Percentiles rank a stretch among this genome's conserved stretches.
These are phyloP conservation scores for Tetrapisispora iriomotensis DNA, from an alignment of 805 yeast species.

Conservation along the genomic window DNA sequence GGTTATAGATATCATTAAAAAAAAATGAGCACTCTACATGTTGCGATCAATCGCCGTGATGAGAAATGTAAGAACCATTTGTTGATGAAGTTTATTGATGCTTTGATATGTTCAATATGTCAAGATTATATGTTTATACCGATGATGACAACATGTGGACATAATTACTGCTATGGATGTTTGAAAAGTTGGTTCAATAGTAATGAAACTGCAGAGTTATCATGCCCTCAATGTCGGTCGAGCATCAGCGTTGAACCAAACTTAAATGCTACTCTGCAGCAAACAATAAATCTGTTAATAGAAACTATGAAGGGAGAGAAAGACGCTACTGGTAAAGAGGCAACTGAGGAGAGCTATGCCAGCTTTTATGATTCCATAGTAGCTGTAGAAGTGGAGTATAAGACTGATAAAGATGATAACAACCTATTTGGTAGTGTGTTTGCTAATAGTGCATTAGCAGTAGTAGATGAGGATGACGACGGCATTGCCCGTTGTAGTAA, in stretches of 20 bases:
- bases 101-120: conserved; percentile 49
- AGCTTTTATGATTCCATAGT: background rate
- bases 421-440: conserved; percentile 42
- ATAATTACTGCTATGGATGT: conserved; percentile 62
- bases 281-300: conserved; percentile 34
- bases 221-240: conserved; percentile 63
- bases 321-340: conserved; percentile 7
- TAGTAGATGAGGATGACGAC: conserved; percentile 57
- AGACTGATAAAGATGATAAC: conserved; percentile 20
- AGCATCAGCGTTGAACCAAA: conserved; percentile 41
- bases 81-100: conserved; percentile 19
- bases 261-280: conserved; percentile 43
- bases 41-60: conserved; percentile 4
- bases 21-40: conserved; percentile 5
- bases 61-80: conserved; percentile 10
- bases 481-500: conserved; percentile 67
- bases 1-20: no score
- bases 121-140: conserved; percentile 63
- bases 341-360: background rate
- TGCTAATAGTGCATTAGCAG: conserved; percentile 38
- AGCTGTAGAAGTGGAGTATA: conserved; percentile 6
- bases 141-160: conserved; percentile 57
- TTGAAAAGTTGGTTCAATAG: conserved; percentile 50
- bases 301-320: conserved; percentile 26
- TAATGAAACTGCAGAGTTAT: conserved; percentile 32